Percentiles rank a stretch among this genome's conserved stretches.
Evolutionary conservation across 148 eudicot genomes (phyloP).

Genomic region (Euryodendron excelsum): DNA sequence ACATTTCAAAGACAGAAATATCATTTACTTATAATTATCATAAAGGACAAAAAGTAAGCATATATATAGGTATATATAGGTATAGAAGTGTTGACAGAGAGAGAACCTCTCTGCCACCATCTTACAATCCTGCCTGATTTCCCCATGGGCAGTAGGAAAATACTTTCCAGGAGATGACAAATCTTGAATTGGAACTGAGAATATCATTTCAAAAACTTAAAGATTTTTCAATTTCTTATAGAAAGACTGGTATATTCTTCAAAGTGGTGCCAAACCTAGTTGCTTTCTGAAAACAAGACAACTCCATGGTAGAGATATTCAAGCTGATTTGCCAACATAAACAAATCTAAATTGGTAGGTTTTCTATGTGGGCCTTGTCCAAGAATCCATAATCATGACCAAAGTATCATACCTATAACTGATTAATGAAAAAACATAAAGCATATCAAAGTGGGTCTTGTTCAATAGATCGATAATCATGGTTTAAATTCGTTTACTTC

Average conservation of each 20-base stretch:
- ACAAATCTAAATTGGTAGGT: slow-evolving; percentile 4
- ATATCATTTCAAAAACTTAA: not conserved
- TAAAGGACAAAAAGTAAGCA: not conserved
- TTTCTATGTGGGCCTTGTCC: not conserved
- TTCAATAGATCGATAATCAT: slow-evolving; percentile 12
- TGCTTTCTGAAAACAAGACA: not conserved
- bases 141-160: not conserved
- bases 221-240: not conserved
- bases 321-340: not conserved
- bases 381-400: not conserved
- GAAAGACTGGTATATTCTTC: not conserved
- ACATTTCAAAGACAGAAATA: not conserved
- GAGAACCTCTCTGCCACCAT: not conserved
- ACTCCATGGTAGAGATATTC: not conserved
- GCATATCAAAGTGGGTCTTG: slow-evolving; percentile 14
- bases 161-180: not conserved
- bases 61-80: not conserved
- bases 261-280: not conserved
- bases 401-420: not conserved
- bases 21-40: not conserved
- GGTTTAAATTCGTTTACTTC: not conserved
- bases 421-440: not conserved
- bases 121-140: not conserved
- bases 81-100: no score
- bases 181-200: slow-evolving; percentile 2